A percentile compares a stretch with the other conserved stretches of the same genome.
These are phyloP conservation scores for Hibiscus mutabilis DNA, from an alignment of 345 rosid species.

Conservation along the genomic window DNA sequence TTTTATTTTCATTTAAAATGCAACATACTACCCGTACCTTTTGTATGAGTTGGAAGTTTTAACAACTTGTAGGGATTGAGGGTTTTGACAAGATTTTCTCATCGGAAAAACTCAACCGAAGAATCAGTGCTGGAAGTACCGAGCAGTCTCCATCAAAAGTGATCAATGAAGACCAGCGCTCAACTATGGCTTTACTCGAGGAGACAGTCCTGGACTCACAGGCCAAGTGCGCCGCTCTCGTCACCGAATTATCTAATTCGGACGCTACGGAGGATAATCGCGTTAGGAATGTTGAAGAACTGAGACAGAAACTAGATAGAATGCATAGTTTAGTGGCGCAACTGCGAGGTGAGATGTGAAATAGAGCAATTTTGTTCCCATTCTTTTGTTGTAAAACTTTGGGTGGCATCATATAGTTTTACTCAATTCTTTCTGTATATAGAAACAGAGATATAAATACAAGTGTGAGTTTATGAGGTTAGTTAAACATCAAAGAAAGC, in stretches of 20 bases:
- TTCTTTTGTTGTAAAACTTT: constrained; percentile 18
- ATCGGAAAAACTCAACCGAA: constrained; percentile 39
- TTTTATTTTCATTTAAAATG: not conserved
- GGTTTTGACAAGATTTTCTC: constrained; percentile 76
- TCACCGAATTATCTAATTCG: constrained; percentile 30
- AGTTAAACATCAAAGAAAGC: constrained; percentile 8
- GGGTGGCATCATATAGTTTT: constrained; percentile 13
- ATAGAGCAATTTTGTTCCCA: not conserved
- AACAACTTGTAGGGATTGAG: constrained; percentile 62
- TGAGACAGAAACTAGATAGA: constrained; percentile 56
- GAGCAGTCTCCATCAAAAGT: constrained; percentile 28
- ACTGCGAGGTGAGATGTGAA: constrained; percentile 56
- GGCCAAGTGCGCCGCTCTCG: constrained; percentile 50
- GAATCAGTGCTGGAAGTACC: constrained; percentile 32
- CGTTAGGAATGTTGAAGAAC: constrained; percentile 36
- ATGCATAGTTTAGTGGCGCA: constrained; percentile 55
- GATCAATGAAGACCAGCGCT: constrained; percentile 17
- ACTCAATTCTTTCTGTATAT: constrained; percentile 34
- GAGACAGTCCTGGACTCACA: constrained; percentile 57
- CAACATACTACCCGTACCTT: not conserved
- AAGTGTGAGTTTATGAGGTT: not conserved
- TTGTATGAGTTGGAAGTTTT: not conserved
- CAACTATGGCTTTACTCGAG: constrained; percentile 63
- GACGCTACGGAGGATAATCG: constrained; percentile 31
- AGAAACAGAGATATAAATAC: constrained; percentile 14